Base-by-base conservation (phyloP, 257 asterid genomes). In the Coffea canephora region DNA sequence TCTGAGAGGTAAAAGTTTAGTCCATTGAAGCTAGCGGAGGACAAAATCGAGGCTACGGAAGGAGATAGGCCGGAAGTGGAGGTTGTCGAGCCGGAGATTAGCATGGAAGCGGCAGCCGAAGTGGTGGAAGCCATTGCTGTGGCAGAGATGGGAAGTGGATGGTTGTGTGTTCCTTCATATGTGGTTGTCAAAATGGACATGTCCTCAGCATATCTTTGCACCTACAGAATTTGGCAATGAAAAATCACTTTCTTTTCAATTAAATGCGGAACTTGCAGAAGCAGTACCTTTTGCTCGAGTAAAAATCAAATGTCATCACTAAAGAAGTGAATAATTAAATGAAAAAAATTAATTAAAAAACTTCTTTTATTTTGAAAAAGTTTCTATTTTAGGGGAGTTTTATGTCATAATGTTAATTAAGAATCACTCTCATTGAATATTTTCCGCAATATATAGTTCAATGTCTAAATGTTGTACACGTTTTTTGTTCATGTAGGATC, bases 71-170 rank as follows among this genome's bases (percentile, higher is more conserved):
- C 87, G 3, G 89, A 75, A 70, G 73, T 80, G 0, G 97, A 89
- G 75, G 88, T 83, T 31, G 99, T 89, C 23, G 99, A 93, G 45
- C 97, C 97, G 2, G 98, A 91, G 27, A 87, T 0, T 14, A 95
- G 87, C 99, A 95, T 91, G 65, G 91, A 88, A 64, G 97, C 98
- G 0, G 98, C 99, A 0, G 99, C 98, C 0, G 99, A 88, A 27
- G 99, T 95, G 83, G 99, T 93, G 90, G 95, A 91, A 34, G 99
- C 99, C 94, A 95, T 92, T 68, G 97, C 91, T 0, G 98, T 93
- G 72, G 99, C 99, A 1, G 97, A 87, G 50, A 82, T 78, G 0
- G 99, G 93, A 67, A 93, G 99, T 14, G 96, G 90, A 66, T 95
- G 99, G 86, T 84, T 93, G 85, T 95, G 99, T 39, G 97, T 92